Evolutionary conservation across 2,329 filamentous ascomycete species (phyloP).

Genomic region (Phyllosticta ampelicida): DNA sequence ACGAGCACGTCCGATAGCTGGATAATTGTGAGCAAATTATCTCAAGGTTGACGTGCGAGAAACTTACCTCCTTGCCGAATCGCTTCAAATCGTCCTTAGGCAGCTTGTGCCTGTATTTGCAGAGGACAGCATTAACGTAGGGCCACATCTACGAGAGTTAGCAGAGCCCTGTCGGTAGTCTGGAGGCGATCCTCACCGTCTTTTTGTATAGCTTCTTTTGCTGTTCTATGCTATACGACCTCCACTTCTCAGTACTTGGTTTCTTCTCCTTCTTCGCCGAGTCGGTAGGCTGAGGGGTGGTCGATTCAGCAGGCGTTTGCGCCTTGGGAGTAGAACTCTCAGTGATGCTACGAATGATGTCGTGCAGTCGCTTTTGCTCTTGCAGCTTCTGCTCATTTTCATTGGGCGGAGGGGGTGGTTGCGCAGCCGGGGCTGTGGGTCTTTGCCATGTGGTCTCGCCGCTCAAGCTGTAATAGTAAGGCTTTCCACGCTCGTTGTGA

Average conservation of each 20-base stretch:
- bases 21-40: constrained; percentile 24
- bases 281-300: constrained; percentile 53
- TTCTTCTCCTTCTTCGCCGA: constrained; percentile 45
- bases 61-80: constrained; percentile 50
- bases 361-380: constrained; percentile 60
- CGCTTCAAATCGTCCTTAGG: constrained; percentile 65
- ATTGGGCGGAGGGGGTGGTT: constrained; percentile 50
- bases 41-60: neutral
- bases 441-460: constrained; percentile 74
- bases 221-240: constrained; percentile 61
- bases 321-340: constrained; percentile 49
- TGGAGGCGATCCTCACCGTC: constrained; percentile 56
- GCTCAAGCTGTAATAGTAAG: constrained; percentile 75
- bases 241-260: constrained; percentile 54
- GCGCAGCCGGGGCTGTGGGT: constrained; percentile 55
- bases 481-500: constrained; percentile 50
- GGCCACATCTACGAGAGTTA: constrained; percentile 56
- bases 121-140: constrained; percentile 72
- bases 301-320: constrained; percentile 43
- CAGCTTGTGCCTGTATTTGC: constrained; percentile 78
- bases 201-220: constrained; percentile 94
- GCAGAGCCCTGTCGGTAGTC: constrained; percentile 2
- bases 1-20: constrained; percentile 65
- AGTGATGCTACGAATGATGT: constrained; percentile 64
- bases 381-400: constrained; percentile 47